A percentile compares a stretch with the other conserved stretches of the same genome.
Conservation (phyloP, 1,284 basidiomycete genomes). For the Ganoderma resinaceum region DNA sequence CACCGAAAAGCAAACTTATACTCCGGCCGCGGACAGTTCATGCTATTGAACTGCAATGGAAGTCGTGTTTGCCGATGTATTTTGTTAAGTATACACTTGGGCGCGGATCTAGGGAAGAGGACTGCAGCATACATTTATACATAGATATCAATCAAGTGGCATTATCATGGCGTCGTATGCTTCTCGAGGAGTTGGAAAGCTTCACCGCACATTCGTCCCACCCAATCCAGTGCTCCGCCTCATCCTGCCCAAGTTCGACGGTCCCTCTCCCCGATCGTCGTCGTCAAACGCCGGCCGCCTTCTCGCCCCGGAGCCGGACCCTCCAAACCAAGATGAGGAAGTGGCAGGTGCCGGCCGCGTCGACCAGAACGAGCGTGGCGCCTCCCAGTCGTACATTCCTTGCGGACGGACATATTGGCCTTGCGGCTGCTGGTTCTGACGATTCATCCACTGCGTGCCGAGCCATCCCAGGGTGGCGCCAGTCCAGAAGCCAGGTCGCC, state of each 20-base stretch:
- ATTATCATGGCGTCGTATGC: not conserved
- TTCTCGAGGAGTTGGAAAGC: not conserved
- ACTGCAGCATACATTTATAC: not conserved
- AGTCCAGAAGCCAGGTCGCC: conserved; percentile 82
- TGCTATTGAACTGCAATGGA: not conserved
- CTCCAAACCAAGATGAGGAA: conserved; percentile 19
- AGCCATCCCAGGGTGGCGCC: conserved; percentile 76
- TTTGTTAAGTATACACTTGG: not conserved
- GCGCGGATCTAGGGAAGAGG: not conserved
- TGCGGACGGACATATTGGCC: conserved; percentile 25
- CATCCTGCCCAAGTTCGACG: conserved; percentile 70
- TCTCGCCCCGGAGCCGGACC: conserved; percentile 8
- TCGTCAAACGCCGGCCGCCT: conserved; percentile 33
- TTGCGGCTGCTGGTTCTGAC: conserved; percentile 34
- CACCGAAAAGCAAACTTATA: not conserved
- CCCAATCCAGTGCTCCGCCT: conserved; percentile 75
- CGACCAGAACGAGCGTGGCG: conserved; percentile 39
- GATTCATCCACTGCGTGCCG: conserved; percentile 63
- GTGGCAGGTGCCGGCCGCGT: conserved; percentile 13
- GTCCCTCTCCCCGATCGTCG: conserved; percentile 70
- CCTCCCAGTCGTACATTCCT: conserved; percentile 62
- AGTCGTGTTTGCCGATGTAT: not conserved
- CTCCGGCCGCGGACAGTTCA: no score
- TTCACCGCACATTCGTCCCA: conserved; percentile 63
- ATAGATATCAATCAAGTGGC: not conserved